Conservation (phyloP, 805 yeast genomes). For the Zygotorulaspora sp. region DNA sequence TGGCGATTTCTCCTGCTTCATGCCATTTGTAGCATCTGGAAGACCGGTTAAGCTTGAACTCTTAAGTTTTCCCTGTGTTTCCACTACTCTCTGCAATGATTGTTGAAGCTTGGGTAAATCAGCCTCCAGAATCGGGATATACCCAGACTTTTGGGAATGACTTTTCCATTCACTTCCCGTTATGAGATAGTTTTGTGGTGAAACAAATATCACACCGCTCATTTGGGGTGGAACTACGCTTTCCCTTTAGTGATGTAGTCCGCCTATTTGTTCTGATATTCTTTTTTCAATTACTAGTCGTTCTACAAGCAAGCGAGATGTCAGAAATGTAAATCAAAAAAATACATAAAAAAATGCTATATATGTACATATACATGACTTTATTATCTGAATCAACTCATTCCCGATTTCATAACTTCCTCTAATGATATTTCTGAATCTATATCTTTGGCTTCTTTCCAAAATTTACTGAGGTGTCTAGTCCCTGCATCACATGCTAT, state of each 20-base stretch:
- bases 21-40: not conserved
- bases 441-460: slow-evolving; percentile 60
- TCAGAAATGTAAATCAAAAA: no score
- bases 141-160: slow-evolving; percentile 22
- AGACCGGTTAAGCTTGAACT: not conserved
- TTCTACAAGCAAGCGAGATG: no score
- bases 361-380: no score
- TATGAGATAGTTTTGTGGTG: slow-evolving; percentile 25
- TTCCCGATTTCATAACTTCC: slow-evolving; percentile 33
- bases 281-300: no score
- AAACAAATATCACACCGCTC: slow-evolving; percentile 28
- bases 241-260: no score
- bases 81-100: slow-evolving; percentile 7
- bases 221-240: no score
- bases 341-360: no score
- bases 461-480: slow-evolving; percentile 86
- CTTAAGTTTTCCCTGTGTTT: slow-evolving; percentile 1
- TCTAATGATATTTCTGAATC: slow-evolving; percentile 34
- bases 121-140: slow-evolving; percentile 26
- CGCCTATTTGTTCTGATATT: no score
- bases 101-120: slow-evolving; percentile 22
- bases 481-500: slow-evolving; percentile 91
- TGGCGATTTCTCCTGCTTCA: not conserved
- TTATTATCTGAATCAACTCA: no score
- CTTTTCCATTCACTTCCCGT: slow-evolving; percentile 25